Percentiles rank a stretch among this genome's conserved stretches.
Conservation (phyloP, 495 filamentous ascomycete species). For the Penicillium roqueforti region DNA sequence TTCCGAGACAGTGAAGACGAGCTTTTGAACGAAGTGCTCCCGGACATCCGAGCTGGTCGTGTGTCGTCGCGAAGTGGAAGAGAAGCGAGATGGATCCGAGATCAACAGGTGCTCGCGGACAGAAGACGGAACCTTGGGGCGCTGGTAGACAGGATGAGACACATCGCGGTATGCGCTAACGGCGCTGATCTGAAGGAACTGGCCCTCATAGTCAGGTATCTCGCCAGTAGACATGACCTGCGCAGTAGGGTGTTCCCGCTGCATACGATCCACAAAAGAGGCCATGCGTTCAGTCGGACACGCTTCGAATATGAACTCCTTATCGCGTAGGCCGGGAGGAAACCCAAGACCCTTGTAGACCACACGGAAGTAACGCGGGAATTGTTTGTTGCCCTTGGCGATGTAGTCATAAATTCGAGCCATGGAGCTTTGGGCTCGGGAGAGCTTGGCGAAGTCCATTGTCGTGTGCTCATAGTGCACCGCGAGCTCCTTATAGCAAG, state of each 20-base stretch:
- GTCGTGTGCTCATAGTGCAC: slow-evolving; percentile 81
- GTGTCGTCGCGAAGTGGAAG: slow-evolving; percentile 63
- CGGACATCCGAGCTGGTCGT: slow-evolving; percentile 59
- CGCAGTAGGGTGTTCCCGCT: slow-evolving; percentile 83
- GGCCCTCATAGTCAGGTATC: slow-evolving; percentile 82
- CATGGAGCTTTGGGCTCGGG: slow-evolving; percentile 83
- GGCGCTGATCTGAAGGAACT: slow-evolving; percentile 80
- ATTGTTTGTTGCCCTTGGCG: slow-evolving; percentile 68
- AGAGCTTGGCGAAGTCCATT: slow-evolving; percentile 90
- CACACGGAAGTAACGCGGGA: slow-evolving; percentile 88
- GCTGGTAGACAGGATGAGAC: slow-evolving; percentile 80
- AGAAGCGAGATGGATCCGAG: slow-evolving; percentile 67
- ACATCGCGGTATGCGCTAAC: slow-evolving; percentile 80
- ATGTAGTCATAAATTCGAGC: slow-evolving; percentile 90
- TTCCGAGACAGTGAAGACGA: slow-evolving; percentile 77
- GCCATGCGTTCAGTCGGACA: slow-evolving; percentile 69
- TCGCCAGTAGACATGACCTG: slow-evolving; percentile 71
- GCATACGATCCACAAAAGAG: slow-evolving; percentile 87
- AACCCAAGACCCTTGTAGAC: slow-evolving; percentile 90
- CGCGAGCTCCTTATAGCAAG: slow-evolving; percentile 86
- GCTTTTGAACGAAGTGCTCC: slow-evolving; percentile 79
- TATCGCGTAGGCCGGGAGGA: slow-evolving; percentile 72
- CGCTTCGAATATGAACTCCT: slow-evolving; percentile 90
- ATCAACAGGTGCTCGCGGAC: slow-evolving; percentile 82
- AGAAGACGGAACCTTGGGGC: slow-evolving; percentile 72